phyloP scores from a whole-genome alignment of 176 grass and related monocot species.

The Calamus simplicifolius region DNA sequence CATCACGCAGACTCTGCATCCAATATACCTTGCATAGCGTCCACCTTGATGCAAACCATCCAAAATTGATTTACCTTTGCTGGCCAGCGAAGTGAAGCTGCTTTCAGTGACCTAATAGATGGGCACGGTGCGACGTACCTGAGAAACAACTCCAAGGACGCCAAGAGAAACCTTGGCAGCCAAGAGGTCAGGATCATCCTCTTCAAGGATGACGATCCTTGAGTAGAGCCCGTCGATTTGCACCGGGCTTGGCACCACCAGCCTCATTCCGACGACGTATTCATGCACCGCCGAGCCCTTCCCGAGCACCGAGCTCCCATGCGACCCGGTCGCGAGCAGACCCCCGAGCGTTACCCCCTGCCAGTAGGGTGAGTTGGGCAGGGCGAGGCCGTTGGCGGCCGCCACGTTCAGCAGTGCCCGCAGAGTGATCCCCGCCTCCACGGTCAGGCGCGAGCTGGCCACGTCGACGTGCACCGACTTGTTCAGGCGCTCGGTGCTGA shows the following conservation, averaged over 20 bases:
- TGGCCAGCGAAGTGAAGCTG: no score
- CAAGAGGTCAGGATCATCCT: conserved; percentile 33
- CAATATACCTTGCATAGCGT: no score
- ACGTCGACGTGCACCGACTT: conserved; percentile 17
- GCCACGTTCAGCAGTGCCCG: conserved; percentile 35
- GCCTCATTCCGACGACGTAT: conserved; percentile 42
- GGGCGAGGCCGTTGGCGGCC: conserved; percentile 26
- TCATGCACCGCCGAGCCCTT: conserved; percentile 68
- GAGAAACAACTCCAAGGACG: conserved; percentile 62
- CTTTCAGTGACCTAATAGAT: not conserved
- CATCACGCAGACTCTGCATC: no score
- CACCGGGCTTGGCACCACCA: conserved; percentile 37
- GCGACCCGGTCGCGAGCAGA: conserved; percentile 44
- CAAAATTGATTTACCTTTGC: no score
- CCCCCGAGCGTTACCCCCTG: conserved; percentile 47
- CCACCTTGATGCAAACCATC: no score
- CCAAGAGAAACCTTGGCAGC: conserved; percentile 68
- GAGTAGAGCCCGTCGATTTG: conserved; percentile 27
- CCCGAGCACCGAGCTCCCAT: conserved; percentile 45
- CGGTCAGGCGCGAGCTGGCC: conserved; percentile 12
- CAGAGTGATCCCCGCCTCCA: conserved; percentile 34
- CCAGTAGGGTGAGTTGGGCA: conserved; percentile 58
- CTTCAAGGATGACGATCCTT: conserved; percentile 20
- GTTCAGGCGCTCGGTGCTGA: conserved; percentile 14
- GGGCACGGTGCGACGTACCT: conserved; percentile 20